A percentile compares a stretch with the other conserved stretches of the same genome.
These are phyloP conservation scores for Amanita pseudoporphyria DNA, from an alignment of 768 basidiomycete species.

Conservation along the genomic window DNA sequence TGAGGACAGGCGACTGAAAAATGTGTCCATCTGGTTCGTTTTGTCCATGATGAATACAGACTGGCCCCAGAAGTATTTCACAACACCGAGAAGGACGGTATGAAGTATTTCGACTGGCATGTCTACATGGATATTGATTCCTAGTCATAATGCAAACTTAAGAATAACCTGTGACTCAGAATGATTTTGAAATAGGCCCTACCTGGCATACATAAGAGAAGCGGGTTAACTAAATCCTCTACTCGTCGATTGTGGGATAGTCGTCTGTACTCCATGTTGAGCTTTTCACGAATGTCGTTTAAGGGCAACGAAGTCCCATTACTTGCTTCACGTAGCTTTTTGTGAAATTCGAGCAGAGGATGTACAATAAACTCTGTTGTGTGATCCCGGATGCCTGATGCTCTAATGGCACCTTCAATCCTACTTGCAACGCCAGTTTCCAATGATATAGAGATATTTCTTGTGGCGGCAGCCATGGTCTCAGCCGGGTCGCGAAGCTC, in stretches of 20 bases:
- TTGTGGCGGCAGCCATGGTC: neutral
- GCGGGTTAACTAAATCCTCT: neutral
- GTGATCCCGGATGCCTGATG: neutral
- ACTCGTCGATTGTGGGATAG: neutral
- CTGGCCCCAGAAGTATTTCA: conserved; percentile 42
- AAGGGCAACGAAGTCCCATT: neutral
- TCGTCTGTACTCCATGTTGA: neutral
- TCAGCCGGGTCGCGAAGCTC: neutral
- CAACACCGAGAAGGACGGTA: conserved; percentile 33
- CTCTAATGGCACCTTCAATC: neutral
- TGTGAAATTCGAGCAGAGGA: neutral
- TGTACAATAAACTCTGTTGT: neutral
- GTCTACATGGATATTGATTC: conserved; percentile 14
- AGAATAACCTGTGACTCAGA: neutral
- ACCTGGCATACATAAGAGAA: neutral
- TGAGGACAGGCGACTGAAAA: neutral
- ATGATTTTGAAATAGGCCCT: neutral
- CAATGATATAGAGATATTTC: neutral
- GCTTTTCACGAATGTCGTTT: neutral
- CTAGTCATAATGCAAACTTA: neutral
- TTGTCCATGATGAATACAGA: conserved; percentile 10
- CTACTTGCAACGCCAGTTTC: neutral
- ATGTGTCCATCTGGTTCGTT: neutral
- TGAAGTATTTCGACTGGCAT: conserved; percentile 38
- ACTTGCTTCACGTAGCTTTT: neutral